Evolutionary conservation across 768 basidiomycete species (phyloP), one percentile per base, ranked within the genome.

Genomic region (Suillus decipiens): DNA sequence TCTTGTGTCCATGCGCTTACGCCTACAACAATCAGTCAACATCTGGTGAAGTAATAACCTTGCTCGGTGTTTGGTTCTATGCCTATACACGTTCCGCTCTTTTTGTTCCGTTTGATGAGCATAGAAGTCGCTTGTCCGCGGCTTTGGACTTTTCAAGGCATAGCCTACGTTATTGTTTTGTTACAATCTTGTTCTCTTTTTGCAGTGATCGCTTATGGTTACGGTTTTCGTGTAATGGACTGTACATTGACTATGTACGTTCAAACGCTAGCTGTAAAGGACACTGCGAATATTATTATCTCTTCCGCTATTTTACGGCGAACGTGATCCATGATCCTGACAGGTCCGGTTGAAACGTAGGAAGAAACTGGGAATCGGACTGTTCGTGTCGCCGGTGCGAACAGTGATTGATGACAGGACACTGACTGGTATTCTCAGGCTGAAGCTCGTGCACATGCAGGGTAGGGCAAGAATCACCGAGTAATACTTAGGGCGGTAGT

Each of bases 21-120:
- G 1, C 11, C 31, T 19, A 31, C 19, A 6, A 12, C 5, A 0
- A 47, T 22, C 3, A 75, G 75, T 72, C 62, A 63, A 45, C 47
- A 48, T 71, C 59, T 28, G 8, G 6, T 22, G 9, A 24, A 12
- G 51, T 57, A 51, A 67, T 36, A 71, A 72, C 63, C 64, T 31
- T 48, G 1, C 12, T 39, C 15, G 5, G 22, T 53, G 34, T 50
- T 37, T 3, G 6, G 14, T 31, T 36, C 15, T 56, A 24, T 43
- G 2, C 3, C n/a, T 39, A 9, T 3, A 56, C 58, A 31, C 58
- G 2, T 34, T 69, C 66, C 73, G 22, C 59, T 75, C 73, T 0
- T 73, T 62, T 60, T 43, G 28, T 28, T 67, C 22, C 61, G 63
- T 28, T 54, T 61, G 41, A 14, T 57, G 51, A 53, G 33, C 59